Evolutionary conservation across 2,329 filamentous ascomycete species (phyloP), one percentile per base, ranked within the genome.

Genomic region (Colletotrichum theobromicola): DNA sequence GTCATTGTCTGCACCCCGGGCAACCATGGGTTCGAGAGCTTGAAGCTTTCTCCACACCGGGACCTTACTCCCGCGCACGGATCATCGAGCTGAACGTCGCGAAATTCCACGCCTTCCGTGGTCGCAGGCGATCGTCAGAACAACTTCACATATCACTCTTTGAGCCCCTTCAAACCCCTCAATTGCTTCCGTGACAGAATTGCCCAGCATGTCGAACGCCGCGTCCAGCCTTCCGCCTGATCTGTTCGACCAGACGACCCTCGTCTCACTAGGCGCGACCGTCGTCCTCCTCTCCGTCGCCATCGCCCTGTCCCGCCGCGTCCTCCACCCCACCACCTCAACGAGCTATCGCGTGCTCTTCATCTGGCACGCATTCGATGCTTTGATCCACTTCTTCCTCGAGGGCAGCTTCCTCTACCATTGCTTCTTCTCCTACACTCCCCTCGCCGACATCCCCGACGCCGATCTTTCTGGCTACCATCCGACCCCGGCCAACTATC

Each of bases 291-390:
- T 90, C 21, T 79, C 83, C 67, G 80, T 85, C 70, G 89, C 90
- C 68, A 90, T 90, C 80, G 77, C 77, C 28, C 79, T 87, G 26
- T 92, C 90, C 12, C 85, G 85, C 34, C 78, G 76, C 63, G 84
- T 85, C 26, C 85, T 91, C 26, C 82, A 93, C 5, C 81, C 85
- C 21, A 80, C 87, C 2, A 87, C 91, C 13, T 84, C 90, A 2
- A 82, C 85, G 46, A 90, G 92, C 66, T 88, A 89, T 70, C 95
- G 95, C 76, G 86, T 94, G 81, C 92, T 98, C 77, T 98, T 98
- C 89, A 90, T 97, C 85, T 98, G 96, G 96, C 96, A 98, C 86
- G 90, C 94, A 46, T 97, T 98, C 85, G 96, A 98, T 83, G 95
- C 95, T 35, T 90, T 98, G 57, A 96, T 96, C 80, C 97, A 99